Conservation (phyloP, 2,329 filamentous ascomycete species). For the Cytospora paraplurivora region DNA sequence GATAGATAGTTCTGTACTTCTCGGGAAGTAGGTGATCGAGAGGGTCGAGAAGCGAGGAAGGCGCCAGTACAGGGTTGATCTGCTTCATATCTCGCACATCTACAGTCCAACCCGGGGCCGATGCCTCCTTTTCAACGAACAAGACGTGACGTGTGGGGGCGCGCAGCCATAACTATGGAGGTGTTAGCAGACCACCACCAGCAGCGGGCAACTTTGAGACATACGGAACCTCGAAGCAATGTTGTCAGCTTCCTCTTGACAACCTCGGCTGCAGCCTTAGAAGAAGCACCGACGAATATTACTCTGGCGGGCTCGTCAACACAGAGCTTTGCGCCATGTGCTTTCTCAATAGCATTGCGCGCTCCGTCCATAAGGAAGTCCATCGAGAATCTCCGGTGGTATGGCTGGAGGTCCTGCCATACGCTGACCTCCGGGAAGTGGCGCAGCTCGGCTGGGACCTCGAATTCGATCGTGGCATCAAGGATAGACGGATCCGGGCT, state of each 20-base stretch:
- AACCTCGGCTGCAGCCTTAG: neutral
- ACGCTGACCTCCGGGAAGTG: neutral
- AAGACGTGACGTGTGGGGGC: constrained; percentile 5
- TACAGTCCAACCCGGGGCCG: constrained; percentile 18
- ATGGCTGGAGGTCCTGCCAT: constrained; percentile 14
- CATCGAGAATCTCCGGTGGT: neutral
- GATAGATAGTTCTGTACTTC: constrained; percentile 31
- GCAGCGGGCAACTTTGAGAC: neutral
- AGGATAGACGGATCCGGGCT: too few species aligned
- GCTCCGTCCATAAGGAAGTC: constrained; percentile 6
- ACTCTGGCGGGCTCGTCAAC: constrained; percentile 10
- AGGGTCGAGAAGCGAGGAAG: constrained; percentile 37
- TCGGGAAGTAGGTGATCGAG: constrained; percentile 18
- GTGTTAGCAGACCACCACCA: neutral
- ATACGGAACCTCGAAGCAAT: constrained; percentile 7
- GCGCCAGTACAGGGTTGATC: constrained; percentile 35
- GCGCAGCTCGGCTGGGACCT: constrained; percentile 1
- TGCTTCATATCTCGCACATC: constrained; percentile 36
- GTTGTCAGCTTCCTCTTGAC: constrained; percentile 11
- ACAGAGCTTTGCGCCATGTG: constrained; percentile 1
- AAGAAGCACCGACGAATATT: constrained; percentile 17
- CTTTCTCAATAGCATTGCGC: neutral
- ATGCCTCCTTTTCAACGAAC: constrained; percentile 9
- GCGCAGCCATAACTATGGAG: neutral
- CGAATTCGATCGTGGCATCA: neutral